phyloP scores from a whole-genome alignment of 305 asterid genomes.

The Fraxinus sp. region DNA sequence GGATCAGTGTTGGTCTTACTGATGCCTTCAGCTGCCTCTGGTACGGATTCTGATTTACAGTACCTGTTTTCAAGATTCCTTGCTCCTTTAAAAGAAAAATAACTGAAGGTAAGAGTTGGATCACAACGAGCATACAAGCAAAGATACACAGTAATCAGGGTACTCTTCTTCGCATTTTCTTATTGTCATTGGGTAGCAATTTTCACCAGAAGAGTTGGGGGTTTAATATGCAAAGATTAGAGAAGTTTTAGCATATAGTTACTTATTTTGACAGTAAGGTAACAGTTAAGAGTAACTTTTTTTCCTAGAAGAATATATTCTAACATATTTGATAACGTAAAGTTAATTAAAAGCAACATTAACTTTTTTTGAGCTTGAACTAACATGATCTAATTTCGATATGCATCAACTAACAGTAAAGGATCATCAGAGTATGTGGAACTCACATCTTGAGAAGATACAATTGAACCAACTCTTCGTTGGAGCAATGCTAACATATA shows the following conservation, averaged over 20 bases:
- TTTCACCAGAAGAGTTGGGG: background rate
- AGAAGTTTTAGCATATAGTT: background rate
- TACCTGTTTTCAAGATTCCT: conserved; percentile 33
- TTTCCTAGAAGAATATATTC: background rate
- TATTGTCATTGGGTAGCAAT: background rate
- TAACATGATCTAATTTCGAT: background rate
- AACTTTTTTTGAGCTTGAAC: background rate
- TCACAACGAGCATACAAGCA: background rate
- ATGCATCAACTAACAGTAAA: background rate
- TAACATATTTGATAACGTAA: background rate
- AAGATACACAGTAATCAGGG: background rate
- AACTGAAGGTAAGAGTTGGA: background rate
- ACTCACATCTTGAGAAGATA: conserved; percentile 65
- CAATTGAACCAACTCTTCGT: conserved; percentile 59
- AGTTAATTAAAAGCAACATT: background rate
- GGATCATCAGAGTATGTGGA: background rate
- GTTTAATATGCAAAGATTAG: background rate
- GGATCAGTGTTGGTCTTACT: conserved; percentile 63
- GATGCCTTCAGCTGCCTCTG: conserved; percentile 59
- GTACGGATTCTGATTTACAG: conserved; percentile 29
- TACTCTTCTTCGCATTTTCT: background rate
- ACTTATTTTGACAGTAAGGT: background rate
- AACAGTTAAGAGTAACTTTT: background rate
- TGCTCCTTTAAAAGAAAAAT: conserved; percentile 42
- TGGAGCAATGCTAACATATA: conserved; percentile 89